Conservation (phyloP, 1,284 basidiomycete species). For the Marasmius fiardii region DNA sequence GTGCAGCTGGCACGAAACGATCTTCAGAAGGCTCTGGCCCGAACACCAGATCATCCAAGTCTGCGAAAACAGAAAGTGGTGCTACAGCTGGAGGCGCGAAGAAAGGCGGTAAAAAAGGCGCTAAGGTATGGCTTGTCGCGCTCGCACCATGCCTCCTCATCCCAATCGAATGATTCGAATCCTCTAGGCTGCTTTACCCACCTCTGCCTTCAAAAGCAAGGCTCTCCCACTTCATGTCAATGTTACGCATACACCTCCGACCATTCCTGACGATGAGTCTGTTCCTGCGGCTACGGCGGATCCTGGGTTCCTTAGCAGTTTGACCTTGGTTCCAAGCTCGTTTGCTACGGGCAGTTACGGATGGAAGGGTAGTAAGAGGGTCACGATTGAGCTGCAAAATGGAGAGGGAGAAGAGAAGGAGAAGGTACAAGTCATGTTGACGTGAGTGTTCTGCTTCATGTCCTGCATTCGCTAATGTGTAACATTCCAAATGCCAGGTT, state of each 20-base stretch:
- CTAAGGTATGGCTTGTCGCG: conserved; percentile 19
- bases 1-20: conserved; percentile 43
- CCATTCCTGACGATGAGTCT: conserved; percentile 29
- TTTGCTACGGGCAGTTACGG: conserved; percentile 77
- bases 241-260: conserved; percentile 64
- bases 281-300: conserved; percentile 40
- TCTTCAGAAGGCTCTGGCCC: conserved; percentile 35
- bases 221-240: conserved; percentile 67
- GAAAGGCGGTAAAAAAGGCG: conserved; percentile 44
- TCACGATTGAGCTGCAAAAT: conserved; percentile 60
- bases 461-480: conserved; percentile 5
- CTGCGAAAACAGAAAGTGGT: conserved; percentile 39
- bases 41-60: conserved; percentile 44
- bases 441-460: conserved; percentile 41
- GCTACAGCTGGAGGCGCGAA: conserved; percentile 26
- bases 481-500: conserved; percentile 41
- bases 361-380: conserved; percentile 73
- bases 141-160: no score
- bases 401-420: conserved; percentile 52
- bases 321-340: conserved; percentile 51
- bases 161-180: background rate
- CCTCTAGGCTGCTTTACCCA: conserved; percentile 41
- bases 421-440: conserved; percentile 72
- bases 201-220: conserved; percentile 55
- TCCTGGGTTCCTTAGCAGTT: conserved; percentile 57